Evolutionary conservation across 352 stramenopile genomes (phyloP).

Genomic region (Thalassiosira ordinaria): DNA sequence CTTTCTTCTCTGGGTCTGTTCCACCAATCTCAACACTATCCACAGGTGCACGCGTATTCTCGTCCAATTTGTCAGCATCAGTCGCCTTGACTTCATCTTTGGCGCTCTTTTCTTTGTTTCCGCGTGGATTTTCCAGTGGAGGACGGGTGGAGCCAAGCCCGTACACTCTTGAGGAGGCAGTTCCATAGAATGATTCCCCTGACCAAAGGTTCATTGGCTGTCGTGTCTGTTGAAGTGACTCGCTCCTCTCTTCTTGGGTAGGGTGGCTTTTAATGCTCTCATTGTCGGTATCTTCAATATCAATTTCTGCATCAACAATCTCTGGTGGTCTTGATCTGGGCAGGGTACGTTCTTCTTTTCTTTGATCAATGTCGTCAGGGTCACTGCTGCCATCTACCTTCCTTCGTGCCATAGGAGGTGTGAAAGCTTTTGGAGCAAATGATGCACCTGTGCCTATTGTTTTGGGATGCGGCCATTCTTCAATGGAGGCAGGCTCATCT

Average conservation of each 20-base stretch:
- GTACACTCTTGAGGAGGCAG: slow-evolving; percentile 50
- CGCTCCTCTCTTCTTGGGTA: slow-evolving; percentile 26
- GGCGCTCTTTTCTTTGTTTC: slow-evolving; percentile 3
- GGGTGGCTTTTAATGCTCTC: slow-evolving; percentile 16
- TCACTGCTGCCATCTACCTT: no score
- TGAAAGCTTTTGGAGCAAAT: slow-evolving; percentile 43
- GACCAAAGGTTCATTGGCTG: slow-evolving; percentile 31
- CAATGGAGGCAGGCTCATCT: slow-evolving; percentile 9
- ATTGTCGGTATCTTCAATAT: slow-evolving; percentile 22
- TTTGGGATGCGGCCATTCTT: slow-evolving; percentile 13
- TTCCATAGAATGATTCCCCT: slow-evolving; percentile 49
- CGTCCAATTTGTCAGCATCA: slow-evolving; percentile 12
- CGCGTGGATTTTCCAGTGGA: slow-evolving; percentile 4
- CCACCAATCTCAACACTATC: background rate
- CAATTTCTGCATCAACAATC: slow-evolving; percentile 35
- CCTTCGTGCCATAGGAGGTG: slow-evolving; percentile 26
- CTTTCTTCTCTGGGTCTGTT: slow-evolving; percentile 2
- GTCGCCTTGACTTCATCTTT: background rate
- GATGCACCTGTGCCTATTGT: slow-evolving; percentile 38
- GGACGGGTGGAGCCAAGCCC: slow-evolving; percentile 19
- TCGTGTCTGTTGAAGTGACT: background rate
- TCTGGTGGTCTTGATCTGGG: slow-evolving; percentile 18
- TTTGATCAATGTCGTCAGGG: no score
- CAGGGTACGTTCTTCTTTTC: no score
- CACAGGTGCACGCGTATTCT: background rate